phyloP scores from a whole-genome alignment of 306 rosid species.

The Lupinus albus region DNA sequence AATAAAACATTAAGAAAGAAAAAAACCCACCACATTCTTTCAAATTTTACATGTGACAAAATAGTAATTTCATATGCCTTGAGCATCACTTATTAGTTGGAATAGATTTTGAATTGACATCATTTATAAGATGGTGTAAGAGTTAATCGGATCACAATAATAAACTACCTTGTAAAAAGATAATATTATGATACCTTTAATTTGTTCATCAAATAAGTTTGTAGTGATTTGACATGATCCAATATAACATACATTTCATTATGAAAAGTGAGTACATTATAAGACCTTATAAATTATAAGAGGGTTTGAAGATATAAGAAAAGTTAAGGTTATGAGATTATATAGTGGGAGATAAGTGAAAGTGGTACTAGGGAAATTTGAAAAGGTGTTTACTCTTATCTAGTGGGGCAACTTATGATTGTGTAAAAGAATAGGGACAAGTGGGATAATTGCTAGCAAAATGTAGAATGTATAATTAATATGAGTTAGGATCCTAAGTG shows the following conservation, averaged over 20 bases:
- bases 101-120: no score
- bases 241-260: neutral
- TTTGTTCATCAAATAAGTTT: no score
- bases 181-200: no score
- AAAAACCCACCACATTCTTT: slow-evolving; percentile 29
- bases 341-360: slow-evolving; percentile 48
- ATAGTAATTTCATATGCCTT: no score
- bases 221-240: no score
- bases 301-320: slow-evolving; percentile 50
- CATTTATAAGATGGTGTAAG: no score
- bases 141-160: no score
- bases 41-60: neutral
- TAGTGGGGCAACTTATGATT: slow-evolving; percentile 23
- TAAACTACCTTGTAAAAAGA: no score
- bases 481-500: no score
- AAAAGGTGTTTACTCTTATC: slow-evolving; percentile 40
- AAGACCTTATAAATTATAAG: slow-evolving; percentile 36
- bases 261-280: neutral
- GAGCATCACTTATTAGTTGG: no score
- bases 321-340: slow-evolving; percentile 23
- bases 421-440: slow-evolving; percentile 43
- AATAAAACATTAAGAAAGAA: neutral
- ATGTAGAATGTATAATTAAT: slow-evolving; percentile 26
- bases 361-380: slow-evolving; percentile 34
- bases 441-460: slow-evolving; percentile 33